Evolutionary conservation across 164 flowering plant genomes (phyloP).

Genomic region (Umbellularia californica): DNA sequence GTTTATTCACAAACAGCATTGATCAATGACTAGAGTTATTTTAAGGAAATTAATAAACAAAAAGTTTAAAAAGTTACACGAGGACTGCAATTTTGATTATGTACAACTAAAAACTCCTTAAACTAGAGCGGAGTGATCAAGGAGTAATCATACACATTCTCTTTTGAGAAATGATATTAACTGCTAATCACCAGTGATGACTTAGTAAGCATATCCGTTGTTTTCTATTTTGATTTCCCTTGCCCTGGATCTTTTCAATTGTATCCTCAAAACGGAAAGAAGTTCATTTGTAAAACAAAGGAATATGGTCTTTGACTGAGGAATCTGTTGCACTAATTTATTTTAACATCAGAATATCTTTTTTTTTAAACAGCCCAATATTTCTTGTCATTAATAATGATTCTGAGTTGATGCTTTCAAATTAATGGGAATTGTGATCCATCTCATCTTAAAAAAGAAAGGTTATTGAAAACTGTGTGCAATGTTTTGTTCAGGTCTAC

Average conservation of each 20-base stretch:
- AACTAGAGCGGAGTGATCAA: not conserved
- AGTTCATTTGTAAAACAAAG: no score
- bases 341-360: not conserved
- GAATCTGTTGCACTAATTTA: no score
- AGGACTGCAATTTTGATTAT: not conserved
- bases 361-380: not conserved
- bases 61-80: not conserved
- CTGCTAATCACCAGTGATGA: not conserved
- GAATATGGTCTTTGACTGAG: not conserved
- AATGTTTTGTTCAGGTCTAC: constrained; percentile 54
- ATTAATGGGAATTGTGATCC: not conserved
- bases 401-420: not conserved
- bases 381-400: not conserved
- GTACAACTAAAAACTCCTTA: not conserved
- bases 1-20: not conserved
- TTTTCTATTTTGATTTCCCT: not conserved
- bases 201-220: not conserved
- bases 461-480: constrained; percentile 1
- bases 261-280: no score
- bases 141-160: not conserved
- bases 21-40: not conserved
- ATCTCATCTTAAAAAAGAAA: not conserved
- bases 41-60: not conserved
- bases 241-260: no score
- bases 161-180: not conserved